Percentiles rank a stretch among this genome's conserved stretches.
Conservation (phyloP, 2,329 filamentous ascomycete species). For the Blastomyces percursus region DNA sequence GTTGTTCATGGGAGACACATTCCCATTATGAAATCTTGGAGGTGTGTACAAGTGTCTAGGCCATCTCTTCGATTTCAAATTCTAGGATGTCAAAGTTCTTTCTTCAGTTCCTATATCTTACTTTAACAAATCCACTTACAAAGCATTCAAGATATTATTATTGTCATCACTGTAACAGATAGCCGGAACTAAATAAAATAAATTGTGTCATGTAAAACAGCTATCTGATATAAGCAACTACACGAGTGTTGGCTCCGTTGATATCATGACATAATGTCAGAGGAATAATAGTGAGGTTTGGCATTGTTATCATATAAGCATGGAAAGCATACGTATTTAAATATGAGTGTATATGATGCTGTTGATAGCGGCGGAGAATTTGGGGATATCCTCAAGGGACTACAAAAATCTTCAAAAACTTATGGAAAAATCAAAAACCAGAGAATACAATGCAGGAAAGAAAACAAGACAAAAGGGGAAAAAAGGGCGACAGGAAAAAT, state of each 20-base stretch:
- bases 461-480: not conserved
- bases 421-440: not conserved
- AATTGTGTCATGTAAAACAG: not conserved
- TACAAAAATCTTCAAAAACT: not conserved
- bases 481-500: not conserved
- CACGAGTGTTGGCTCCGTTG: not conserved
- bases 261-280: not conserved
- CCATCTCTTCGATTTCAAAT: too few species aligned
- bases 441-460: not conserved
- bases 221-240: not conserved
- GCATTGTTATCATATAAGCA: not conserved
- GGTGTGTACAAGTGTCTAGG: too few species aligned
- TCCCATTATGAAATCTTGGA: too few species aligned
- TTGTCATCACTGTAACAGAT: not conserved
- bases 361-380: not conserved
- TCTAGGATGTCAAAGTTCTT: not conserved
- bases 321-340: not conserved
- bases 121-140: not conserved
- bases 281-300: not conserved
- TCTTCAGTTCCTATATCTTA: not conserved
- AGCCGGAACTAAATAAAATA: not conserved
- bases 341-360: not conserved
- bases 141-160: not conserved
- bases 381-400: not conserved
- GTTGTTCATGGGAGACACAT: too few species aligned